Evolutionary conservation across 2,329 filamentous ascomycete species (phyloP), one percentile per base, ranked within the genome.

Genomic region (Penicillium sclerotigenum): DNA sequence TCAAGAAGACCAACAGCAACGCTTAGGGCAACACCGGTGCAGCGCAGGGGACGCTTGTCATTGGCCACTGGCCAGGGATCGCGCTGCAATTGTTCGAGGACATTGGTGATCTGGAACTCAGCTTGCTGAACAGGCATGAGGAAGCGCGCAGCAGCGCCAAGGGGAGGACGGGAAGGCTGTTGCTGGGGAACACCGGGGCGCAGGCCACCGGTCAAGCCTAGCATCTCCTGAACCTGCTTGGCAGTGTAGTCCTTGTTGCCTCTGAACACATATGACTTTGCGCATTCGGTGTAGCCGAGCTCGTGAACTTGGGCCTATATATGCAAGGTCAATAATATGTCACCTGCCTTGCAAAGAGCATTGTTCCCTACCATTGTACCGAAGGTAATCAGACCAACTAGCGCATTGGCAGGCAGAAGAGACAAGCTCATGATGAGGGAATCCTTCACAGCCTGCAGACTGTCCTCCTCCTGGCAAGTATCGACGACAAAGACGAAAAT

Each of bases 211-310:
- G 88, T 83, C 46, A 87, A 81, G 52, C 92, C 94, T 48, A 99
- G 87, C 94, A 99, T 99, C 71, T 99, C 94, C 75, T 97, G 93
- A n/a, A 99, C 91, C 73, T 97, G 92, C 79, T 97, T 97, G 52
- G 92, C 90, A n/a, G 87, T 83, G 75, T 99, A 99, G 70, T 99
- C 94, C 80, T 97, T 99, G 81, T 87, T 97, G 37, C 94, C 94
- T 54, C 93, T 86, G 82, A 99, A 99, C 40, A 99, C 94, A 69
- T 97, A 99, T 6, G 93, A 97, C 77, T 97, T 99, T 63, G 94
- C 91, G 76, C 94, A 99, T 76, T 97, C 94, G 53, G 90, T 92
- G 72, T 99, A 99, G 53, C 94, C 94, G 65, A 99, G 90, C 77
- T 99, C 94, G 73, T 99, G 94, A 18, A 99, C 91, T 84, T 97